phyloP scores from a whole-genome alignment of 768 basidiomycete species.

The Pisolithus sp. region DNA sequence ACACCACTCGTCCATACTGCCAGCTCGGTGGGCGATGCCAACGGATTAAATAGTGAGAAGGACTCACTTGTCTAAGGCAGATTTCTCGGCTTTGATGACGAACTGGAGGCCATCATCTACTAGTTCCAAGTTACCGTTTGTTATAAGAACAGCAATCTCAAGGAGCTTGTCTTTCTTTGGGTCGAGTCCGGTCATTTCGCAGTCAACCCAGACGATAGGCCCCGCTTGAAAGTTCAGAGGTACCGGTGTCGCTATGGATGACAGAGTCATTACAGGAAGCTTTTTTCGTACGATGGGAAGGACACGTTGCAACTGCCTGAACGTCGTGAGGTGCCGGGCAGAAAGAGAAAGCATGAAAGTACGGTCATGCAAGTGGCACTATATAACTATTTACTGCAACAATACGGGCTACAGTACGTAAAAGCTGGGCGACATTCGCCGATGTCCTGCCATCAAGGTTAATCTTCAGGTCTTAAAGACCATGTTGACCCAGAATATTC shows the following conservation, averaged over 20 bases:
- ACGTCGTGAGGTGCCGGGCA: not conserved
- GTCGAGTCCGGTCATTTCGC: constrained; percentile 76
- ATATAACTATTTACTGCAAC: no score
- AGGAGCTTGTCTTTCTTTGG: constrained; percentile 57
- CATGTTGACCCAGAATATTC: no score
- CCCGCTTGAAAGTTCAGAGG: constrained; percentile 47
- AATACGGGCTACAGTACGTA: no score
- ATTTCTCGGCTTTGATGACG: constrained; percentile 68
- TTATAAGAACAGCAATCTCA: constrained; percentile 83
- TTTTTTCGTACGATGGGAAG: not conserved
- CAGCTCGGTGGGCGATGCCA: not conserved
- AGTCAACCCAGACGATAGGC: constrained; percentile 76
- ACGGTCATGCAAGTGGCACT: no score
- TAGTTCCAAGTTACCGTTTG: constrained; percentile 71
- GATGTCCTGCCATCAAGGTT: no score
- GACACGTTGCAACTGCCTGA: not conserved
- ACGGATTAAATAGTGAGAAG: not conserved
- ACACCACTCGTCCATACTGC: constrained; percentile 88
- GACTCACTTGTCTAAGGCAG: constrained; percentile 58
- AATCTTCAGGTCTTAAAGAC: no score
- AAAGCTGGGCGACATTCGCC: no score
- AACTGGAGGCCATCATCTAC: constrained; percentile 80
- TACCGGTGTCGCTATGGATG: constrained; percentile 10
- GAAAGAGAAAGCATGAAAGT: not conserved
- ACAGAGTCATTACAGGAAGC: not conserved